Evolutionary conservation across 305 asterid species (phyloP).

Genomic region (Rubia occidens): DNA sequence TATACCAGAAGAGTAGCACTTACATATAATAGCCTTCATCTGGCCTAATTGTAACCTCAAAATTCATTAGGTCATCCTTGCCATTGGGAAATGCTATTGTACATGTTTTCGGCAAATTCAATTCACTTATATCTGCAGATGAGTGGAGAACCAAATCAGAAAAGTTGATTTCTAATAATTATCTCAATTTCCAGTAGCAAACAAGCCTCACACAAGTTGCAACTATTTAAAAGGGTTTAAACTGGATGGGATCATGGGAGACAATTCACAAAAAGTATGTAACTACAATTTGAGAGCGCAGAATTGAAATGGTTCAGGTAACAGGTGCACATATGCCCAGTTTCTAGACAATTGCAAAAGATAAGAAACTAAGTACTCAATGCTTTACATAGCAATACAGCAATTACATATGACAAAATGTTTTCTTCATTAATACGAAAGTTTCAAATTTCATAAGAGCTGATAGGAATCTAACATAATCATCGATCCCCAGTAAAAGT

Average conservation of each 20-base stretch:
- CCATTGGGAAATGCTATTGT: conserved; percentile 80
- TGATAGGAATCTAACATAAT: not conserved
- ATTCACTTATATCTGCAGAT: conserved; percentile 67
- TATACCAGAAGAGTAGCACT: conserved; percentile 20
- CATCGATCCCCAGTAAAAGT: not conserved
- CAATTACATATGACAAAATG: not conserved
- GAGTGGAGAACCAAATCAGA: conserved; percentile 4
- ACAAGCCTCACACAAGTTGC: not conserved
- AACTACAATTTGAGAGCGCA: not conserved
- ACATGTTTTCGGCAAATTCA: conserved; percentile 78
- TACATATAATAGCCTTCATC: conserved; percentile 89
- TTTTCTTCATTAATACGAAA: not conserved
- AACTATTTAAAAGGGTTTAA: too few species aligned
- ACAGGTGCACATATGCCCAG: not conserved
- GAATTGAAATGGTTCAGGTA: not conserved
- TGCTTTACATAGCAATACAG: not conserved
- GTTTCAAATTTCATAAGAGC: not conserved
- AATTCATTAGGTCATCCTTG: conserved; percentile 93
- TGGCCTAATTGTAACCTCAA: conserved; percentile 86
- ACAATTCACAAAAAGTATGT: not conserved
- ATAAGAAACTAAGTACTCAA: not conserved
- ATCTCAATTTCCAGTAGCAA: not conserved
- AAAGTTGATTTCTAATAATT: not conserved
- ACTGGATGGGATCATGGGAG: not conserved
- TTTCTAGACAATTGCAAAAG: not conserved